A percentile compares a stretch with the other conserved stretches of the same genome.
These are phyloP conservation scores for Suillus spraguei DNA, from an alignment of 768 basidiomycete species.

Conservation along the genomic window DNA sequence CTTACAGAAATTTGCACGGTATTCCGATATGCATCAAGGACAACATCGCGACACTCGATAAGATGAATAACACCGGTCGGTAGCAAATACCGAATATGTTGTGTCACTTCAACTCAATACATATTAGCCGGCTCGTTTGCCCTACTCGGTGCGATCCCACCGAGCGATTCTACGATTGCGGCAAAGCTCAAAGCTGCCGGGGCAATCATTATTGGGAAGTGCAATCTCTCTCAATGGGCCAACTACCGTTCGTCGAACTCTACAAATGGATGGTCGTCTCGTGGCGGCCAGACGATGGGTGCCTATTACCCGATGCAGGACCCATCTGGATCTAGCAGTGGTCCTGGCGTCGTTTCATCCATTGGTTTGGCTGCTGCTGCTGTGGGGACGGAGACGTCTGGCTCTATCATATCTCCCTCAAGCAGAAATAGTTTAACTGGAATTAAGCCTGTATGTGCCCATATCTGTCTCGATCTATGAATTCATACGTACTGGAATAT, in stretches of 20 bases:
- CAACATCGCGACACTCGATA: constrained; percentile 3
- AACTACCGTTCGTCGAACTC: constrained; percentile 41
- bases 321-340: constrained; percentile 55
- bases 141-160: constrained; percentile 7
- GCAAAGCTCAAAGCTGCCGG: constrained; percentile 7
- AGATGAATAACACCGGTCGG: constrained; percentile 9
- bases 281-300: constrained; percentile 47
- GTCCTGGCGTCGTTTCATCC: constrained; percentile 51
- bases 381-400: constrained; percentile 49
- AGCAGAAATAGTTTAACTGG: constrained; percentile 53
- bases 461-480: background rate
- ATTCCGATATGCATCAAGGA: constrained; percentile 9
- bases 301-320: constrained; percentile 49
- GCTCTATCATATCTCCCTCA: constrained; percentile 51
- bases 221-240: constrained; percentile 53
- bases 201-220: constrained; percentile 38
- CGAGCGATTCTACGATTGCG: constrained; percentile 7
- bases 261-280: constrained; percentile 52
- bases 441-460: constrained; percentile 45
- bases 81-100: background rate
- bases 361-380: constrained; percentile 48
- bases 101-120: background rate
- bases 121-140: constrained; percentile 2
- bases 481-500: background rate
- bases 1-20: background rate